Conservation (phyloP, 2,329 filamentous ascomycete species). For the Bipolaris oryzae region DNA sequence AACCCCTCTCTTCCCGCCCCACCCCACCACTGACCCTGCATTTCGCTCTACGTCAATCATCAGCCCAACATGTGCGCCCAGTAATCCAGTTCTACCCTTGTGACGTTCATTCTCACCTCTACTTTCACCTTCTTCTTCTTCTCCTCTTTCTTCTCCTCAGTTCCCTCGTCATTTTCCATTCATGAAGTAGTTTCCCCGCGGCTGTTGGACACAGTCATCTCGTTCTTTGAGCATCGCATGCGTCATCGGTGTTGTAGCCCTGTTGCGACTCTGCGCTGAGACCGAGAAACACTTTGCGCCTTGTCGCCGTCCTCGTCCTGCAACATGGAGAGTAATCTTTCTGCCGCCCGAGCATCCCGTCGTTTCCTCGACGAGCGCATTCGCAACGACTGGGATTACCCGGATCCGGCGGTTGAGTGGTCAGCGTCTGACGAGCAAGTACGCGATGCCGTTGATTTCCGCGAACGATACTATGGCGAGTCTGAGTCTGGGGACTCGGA, state of each 20-base stretch:
- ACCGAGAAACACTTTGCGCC: background rate
- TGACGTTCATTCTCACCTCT: background rate
- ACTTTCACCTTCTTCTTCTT: background rate
- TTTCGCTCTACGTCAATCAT: background rate
- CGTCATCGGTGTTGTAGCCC: constrained; percentile 4
- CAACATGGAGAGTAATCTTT: constrained; percentile 49
- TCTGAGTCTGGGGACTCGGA: constrained; percentile 32
- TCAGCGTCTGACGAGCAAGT: constrained; percentile 46
- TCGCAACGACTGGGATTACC: constrained; percentile 55
- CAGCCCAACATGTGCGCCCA: background rate
- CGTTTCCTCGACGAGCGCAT: constrained; percentile 51
- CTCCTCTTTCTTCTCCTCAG: background rate
- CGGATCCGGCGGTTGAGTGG: constrained; percentile 37
- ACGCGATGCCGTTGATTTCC: constrained; percentile 44
- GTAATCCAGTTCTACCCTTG: background rate
- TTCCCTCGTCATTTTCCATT: background rate
- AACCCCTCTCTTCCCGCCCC: background rate
- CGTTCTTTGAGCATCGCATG: background rate
- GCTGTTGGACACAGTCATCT: background rate
- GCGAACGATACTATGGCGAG: constrained; percentile 53
- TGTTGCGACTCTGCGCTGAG: background rate
- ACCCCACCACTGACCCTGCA: background rate
- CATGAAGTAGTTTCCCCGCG: background rate
- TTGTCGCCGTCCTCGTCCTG: background rate
- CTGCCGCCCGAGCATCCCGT: constrained; percentile 51